Evolutionary conservation across 2,329 filamentous ascomycete genomes (phyloP).

Genomic region (Calycina herbarum): DNA sequence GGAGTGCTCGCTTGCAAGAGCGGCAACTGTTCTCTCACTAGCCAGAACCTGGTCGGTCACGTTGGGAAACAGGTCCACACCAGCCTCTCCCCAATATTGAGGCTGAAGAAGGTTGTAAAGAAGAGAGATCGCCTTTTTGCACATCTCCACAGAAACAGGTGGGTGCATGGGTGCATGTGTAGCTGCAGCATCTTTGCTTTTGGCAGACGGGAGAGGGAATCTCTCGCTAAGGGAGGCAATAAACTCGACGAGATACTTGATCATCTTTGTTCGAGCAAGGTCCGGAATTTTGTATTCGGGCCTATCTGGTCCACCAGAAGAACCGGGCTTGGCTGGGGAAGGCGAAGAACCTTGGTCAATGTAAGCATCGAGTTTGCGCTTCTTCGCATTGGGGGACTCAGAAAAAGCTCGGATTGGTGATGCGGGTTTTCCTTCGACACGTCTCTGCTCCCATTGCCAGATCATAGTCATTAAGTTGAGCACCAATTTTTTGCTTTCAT

Average conservation of each 20-base stretch:
- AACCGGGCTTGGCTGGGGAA: slow-evolving; percentile 49
- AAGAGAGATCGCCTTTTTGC: slow-evolving; percentile 79
- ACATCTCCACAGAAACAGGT: slow-evolving; percentile 69
- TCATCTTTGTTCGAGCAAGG: slow-evolving; percentile 71
- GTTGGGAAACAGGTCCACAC: slow-evolving; percentile 87
- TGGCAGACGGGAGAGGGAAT: slow-evolving; percentile 72
- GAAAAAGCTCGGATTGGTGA: slow-evolving; percentile 48
- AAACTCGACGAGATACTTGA: slow-evolving; percentile 95
- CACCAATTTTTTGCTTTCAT: slow-evolving; percentile 87
- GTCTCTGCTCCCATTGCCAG: slow-evolving; percentile 87
- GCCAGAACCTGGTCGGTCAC: slow-evolving; percentile 83
- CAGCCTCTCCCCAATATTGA: slow-evolving; percentile 87
- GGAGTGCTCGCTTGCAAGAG: slow-evolving; percentile 57
- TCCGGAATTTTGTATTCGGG: slow-evolving; percentile 68
- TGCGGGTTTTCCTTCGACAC: slow-evolving; percentile 61
- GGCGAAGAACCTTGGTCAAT: slow-evolving; percentile 52
- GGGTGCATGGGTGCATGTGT: slow-evolving; percentile 49
- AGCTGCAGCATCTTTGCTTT: slow-evolving; percentile 55
- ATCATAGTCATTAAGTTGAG: slow-evolving; percentile 89
- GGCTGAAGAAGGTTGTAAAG: slow-evolving; percentile 83
- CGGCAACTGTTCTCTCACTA: slow-evolving; percentile 70
- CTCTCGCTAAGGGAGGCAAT: slow-evolving; percentile 88
- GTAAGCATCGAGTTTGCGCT: slow-evolving; percentile 67
- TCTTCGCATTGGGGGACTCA: slow-evolving; percentile 71
- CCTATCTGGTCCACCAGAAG: slow-evolving; percentile 49